Evolutionary conservation across 208 protist genomes (phyloP), one percentile per base, ranked within the genome.

Genomic region (Acanthamoeba castellanii): DNA sequence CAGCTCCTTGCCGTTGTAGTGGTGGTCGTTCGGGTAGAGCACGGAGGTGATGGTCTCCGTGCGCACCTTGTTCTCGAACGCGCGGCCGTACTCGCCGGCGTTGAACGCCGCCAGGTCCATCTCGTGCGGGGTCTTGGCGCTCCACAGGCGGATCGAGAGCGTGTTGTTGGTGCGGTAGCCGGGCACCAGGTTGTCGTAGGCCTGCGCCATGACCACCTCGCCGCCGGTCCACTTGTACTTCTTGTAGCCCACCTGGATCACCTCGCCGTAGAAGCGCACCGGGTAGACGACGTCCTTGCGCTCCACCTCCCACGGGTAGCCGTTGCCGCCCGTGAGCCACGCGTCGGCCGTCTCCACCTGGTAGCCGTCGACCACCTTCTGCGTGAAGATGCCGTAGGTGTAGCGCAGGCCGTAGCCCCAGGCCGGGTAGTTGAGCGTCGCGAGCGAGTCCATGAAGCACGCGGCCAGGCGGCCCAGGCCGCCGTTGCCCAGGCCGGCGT

Each of bases 21-120:
- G 66, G 94, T 97, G 97, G 96, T 99, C 98, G 92, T 98, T 98
- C 32, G 98, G 98, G 95, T 99, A 99, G 14, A 99, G 96, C 30
- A 99, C 98, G 61, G 89, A 95, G n/a, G 98, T 98, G 92, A 99
- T 98, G 34, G 97, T 98, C 72, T 98, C 97, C 37, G 95, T 45
- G 13, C 94, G 52, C 30, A 97, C 93, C 37, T 96, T 96, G 2
- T 97, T 95, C 20, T 95, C 74, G 74, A 98, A 95, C 0, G 97
- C 93, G 52, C 74, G 47, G 25, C 96, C 95, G 95, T 98, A 98
- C 82, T 98, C 96, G 84, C 98, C 98, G 8, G 92, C 84, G 95
- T 98, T 98, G 84, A 98, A 98, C 25, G 82, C 95, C 25, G 55
- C 47, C 8, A 98, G 92, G 94, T 98, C 96, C 95, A 98, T 98